A percentile compares a stretch with the other conserved stretches of the same genome.
phyloP scores from a whole-genome alignment of 2,329 filamentous ascomycete genomes.

The Sphaerulina populicola region DNA sequence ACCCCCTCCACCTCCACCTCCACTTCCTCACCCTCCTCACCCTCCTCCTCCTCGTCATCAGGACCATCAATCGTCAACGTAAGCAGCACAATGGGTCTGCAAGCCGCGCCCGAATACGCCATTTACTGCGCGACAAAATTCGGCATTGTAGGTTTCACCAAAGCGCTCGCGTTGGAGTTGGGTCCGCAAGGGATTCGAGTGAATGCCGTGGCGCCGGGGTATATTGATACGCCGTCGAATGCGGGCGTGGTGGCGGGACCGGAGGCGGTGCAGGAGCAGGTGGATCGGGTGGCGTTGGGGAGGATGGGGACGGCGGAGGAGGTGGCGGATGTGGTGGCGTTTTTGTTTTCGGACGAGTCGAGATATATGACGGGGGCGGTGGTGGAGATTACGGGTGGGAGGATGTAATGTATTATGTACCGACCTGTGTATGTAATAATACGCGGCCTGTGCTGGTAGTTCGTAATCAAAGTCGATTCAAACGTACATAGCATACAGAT shows the following conservation, averaged over 20 bases:
- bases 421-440: too few species aligned
- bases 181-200: conserved; percentile 33
- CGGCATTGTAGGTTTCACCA: conserved; percentile 40
- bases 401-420: background rate
- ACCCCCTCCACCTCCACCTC: too few species aligned
- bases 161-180: conserved; percentile 38
- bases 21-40: too few species aligned
- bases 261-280: conserved; percentile 37
- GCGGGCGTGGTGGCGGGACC: conserved; percentile 44
- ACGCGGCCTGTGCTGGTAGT: too few species aligned
- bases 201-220: conserved; percentile 37
- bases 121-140: conserved; percentile 41
- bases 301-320: conserved; percentile 42
- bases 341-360: conserved; percentile 41
- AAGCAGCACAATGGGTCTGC: conserved; percentile 35
- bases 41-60: too few species aligned
- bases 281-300: conserved; percentile 36
- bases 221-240: conserved; percentile 44
- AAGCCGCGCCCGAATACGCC: conserved; percentile 33
- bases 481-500: too few species aligned
- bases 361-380: conserved; percentile 44
- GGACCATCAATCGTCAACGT: conserved; percentile 36
- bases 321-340: conserved; percentile 45
- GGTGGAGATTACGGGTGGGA: conserved; percentile 43
- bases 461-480: too few species aligned